These are phyloP conservation scores for Elsinoe ampelina DNA, from an alignment of 2,329 filamentous ascomycete genomes.

Conservation along the genomic window DNA sequence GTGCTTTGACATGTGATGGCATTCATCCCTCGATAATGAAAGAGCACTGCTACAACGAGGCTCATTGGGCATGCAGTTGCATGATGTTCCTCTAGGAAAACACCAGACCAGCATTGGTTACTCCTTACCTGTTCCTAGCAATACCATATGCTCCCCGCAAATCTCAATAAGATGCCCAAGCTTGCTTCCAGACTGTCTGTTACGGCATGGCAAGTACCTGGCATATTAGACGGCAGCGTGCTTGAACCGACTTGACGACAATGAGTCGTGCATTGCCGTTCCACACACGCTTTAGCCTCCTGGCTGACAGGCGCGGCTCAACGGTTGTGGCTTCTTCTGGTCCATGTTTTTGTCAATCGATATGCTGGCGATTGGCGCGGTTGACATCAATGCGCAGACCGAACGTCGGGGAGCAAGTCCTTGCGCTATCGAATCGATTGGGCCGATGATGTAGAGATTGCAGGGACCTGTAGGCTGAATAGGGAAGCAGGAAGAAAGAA, in stretches of 20 bases:
- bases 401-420: neutral
- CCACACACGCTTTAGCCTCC: slow-evolving; percentile 1
- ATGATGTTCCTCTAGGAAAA: too few relatives aligned
- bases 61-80: too few relatives aligned
- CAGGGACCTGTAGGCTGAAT: neutral
- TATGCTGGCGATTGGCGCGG: neutral
- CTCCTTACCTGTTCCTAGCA: neutral
- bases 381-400: neutral
- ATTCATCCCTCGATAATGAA: neutral
- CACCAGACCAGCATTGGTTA: neutral
- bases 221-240: neutral
- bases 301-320: slow-evolving; percentile 4
- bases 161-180: neutral
- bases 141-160: neutral
- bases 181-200: slow-evolving; percentile 5
- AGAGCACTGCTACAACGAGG: too few relatives aligned
- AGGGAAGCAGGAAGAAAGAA: neutral
- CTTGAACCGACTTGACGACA: neutral
- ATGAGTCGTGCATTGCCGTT: neutral
- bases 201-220: neutral
- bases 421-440: slow-evolving; percentile 5
- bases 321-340: slow-evolving; percentile 2
- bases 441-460: slow-evolving; percentile 9
- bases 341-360: slow-evolving; percentile 1
- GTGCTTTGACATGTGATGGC: neutral